Conservation (phyloP, 148 eudicot species). For the Nepenthes mirabilis region DNA sequence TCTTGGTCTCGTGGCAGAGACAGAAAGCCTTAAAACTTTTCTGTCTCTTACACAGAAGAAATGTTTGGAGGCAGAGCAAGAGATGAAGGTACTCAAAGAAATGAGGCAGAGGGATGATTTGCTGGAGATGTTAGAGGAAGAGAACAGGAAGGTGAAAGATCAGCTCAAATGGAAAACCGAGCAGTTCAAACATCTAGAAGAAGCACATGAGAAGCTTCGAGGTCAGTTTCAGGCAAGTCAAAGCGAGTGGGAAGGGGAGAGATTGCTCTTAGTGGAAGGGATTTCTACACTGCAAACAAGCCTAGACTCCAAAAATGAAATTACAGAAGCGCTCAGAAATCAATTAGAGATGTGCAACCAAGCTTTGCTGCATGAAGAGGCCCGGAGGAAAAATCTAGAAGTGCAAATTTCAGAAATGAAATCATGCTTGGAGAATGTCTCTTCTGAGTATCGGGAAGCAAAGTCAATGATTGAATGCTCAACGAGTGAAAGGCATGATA, state of each 20-base stretch:
- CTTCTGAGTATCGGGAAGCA: conserved; percentile 26
- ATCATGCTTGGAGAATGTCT: conserved; percentile 21
- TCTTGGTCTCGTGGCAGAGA: conserved; percentile 20
- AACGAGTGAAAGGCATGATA: conserved; percentile 28
- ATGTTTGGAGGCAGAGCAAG: too few relatives aligned
- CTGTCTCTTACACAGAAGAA: too few relatives aligned
- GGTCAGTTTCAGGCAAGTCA: conserved; percentile 21
- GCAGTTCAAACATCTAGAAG: conserved; percentile 60
- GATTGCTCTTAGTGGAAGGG: conserved; percentile 40
- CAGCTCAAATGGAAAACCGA: conserved; percentile 83
- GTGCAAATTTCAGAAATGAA: conserved; percentile 46
- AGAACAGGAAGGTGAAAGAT: conserved; percentile 40
- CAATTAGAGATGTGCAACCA: conserved; percentile 46
- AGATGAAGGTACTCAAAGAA: conserved; percentile 19
- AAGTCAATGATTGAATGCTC: conserved; percentile 26
- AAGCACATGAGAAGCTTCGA: conserved; percentile 65
- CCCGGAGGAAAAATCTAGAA: conserved; percentile 41
- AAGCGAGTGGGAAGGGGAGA: conserved; percentile 72
- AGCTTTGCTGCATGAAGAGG: conserved; percentile 64
- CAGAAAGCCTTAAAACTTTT: conserved; percentile 7
- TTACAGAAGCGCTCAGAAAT: conserved; percentile 28
- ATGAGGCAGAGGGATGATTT: conserved; percentile 26
- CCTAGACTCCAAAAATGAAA: conserved; percentile 34
- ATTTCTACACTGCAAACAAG: conserved; percentile 35
- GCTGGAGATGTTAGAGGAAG: conserved; percentile 40